phyloP scores from a whole-genome alignment of 208 protist genomes.

The Wallacemonas collosoma region DNA sequence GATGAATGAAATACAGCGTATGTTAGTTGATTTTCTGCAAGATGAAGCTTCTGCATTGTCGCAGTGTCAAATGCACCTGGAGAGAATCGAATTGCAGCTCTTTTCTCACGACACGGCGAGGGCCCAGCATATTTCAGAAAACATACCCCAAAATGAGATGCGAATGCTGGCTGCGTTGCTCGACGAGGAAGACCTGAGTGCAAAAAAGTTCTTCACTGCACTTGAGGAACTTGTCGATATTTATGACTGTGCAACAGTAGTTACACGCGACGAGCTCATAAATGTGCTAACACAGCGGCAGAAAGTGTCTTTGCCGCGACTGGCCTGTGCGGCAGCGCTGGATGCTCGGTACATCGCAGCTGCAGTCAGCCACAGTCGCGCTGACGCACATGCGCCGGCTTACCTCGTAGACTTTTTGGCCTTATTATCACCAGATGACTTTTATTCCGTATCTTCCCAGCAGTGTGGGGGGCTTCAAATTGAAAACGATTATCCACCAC shows the following conservation, averaged over 20 bases:
- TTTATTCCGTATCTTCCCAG: too few species aligned
- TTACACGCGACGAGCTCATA: background rate
- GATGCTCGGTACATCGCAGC: background rate
- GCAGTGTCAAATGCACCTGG: background rate
- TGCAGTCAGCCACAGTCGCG: background rate
- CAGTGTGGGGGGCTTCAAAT: too few species aligned
- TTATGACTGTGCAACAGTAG: background rate
- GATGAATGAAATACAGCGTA: background rate
- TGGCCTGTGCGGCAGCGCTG: conserved; percentile 4
- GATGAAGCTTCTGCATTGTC: background rate
- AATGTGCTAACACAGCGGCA: background rate
- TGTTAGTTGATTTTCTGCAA: background rate
- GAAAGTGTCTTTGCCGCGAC: background rate
- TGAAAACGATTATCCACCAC: background rate
- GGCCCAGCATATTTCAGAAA: too few species aligned
- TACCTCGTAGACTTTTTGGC: background rate
- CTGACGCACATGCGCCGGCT: background rate
- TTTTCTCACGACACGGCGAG: background rate
- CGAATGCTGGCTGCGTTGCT: background rate
- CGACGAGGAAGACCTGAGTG: background rate
- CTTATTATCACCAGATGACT: too few species aligned
- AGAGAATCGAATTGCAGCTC: background rate
- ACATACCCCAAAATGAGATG: background rate
- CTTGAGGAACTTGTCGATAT: background rate
- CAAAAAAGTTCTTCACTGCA: background rate